phyloP scores from a whole-genome alignment of 148 eudicot species.

The Oxyria digyna region DNA sequence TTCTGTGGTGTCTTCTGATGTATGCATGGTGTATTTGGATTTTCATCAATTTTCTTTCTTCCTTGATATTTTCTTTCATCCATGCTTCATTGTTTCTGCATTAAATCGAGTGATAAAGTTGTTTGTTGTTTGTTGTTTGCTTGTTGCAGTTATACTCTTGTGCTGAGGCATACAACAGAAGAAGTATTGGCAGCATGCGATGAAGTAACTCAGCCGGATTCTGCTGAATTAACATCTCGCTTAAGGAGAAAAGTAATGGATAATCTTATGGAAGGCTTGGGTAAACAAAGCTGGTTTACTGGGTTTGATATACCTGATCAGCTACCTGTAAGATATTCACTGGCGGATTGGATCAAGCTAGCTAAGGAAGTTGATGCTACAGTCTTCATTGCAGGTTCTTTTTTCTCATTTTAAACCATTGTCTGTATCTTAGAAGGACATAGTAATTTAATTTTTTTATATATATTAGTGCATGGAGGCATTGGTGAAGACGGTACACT shows the following conservation, averaged over 20 bases:
- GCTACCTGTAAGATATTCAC: constrained; percentile 40
- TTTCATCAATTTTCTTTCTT: background rate
- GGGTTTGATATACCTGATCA: constrained; percentile 83
- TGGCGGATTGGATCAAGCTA: constrained; percentile 57
- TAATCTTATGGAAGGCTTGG: constrained; percentile 50
- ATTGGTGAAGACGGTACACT: constrained; percentile 95
- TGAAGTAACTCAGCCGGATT: constrained; percentile 60
- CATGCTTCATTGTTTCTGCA: too few relatives aligned
- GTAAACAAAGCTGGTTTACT: constrained; percentile 51
- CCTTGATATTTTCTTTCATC: background rate
- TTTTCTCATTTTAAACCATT: constrained; percentile 5
- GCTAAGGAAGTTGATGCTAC: constrained; percentile 72
- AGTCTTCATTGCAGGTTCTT: constrained; percentile 79
- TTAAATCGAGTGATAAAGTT: too few relatives aligned
- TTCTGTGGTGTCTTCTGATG: background rate
- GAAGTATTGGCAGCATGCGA: constrained; percentile 76
- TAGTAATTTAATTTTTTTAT: background rate
- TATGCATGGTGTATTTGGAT: background rate
- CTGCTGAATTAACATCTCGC: constrained; percentile 57
- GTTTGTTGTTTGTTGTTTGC: background rate
- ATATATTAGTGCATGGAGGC: constrained; percentile 70
- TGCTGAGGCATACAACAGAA: constrained; percentile 87
- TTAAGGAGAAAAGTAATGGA: constrained; percentile 59
- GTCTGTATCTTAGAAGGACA: background rate
- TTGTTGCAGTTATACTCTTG: constrained; percentile 62